Evolutionary conservation across 305 asterid genomes (phyloP).

Genomic region (Plantago lanceolata): DNA sequence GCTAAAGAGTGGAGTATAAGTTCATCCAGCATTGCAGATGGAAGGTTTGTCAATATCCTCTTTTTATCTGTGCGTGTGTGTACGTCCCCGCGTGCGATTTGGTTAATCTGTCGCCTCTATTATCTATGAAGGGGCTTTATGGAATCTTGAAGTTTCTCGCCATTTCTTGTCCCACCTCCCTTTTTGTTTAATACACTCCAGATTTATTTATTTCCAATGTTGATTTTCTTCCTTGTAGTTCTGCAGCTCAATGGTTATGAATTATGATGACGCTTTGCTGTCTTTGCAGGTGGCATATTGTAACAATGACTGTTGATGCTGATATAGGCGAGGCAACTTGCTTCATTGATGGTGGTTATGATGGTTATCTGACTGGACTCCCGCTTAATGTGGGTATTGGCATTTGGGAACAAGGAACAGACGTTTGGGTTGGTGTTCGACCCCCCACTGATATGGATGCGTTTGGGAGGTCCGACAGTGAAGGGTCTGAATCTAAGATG

Average conservation of each 20-base stretch:
- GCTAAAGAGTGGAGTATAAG: conserved; percentile 96
- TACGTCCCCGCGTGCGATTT: too few relatives aligned
- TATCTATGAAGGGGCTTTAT: too few relatives aligned
- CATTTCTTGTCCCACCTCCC: too few relatives aligned
- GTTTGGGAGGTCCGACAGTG: conserved; percentile 99
- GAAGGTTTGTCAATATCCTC: conserved; percentile 54
- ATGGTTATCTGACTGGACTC: conserved; percentile 83
- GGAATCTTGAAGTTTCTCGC: neutral
- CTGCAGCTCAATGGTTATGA: conserved; percentile 15
- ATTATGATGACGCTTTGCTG: conserved; percentile 17
- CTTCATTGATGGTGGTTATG: conserved; percentile 90
- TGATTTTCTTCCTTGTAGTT: conserved; percentile 3
- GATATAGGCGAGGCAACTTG: conserved; percentile 96
- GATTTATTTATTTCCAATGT: neutral
- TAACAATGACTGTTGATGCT: conserved; percentile 87
- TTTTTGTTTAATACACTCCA: too few relatives aligned
- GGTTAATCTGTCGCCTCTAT: too few relatives aligned
- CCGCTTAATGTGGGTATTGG: conserved; percentile 74
- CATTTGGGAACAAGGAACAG: conserved; percentile 93
- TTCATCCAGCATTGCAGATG: conserved; percentile 91
- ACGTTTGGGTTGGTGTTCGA: conserved; percentile 84
- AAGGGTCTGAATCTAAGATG: conserved; percentile 93
- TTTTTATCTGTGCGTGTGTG: too few relatives aligned
- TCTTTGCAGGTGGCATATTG: conserved; percentile 88
- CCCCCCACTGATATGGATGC: conserved; percentile 96